A percentile compares a stretch with the other conserved stretches of the same genome.
Conservation (phyloP, 345 rosid genomes). For the Bretschneidera sinensis region DNA sequence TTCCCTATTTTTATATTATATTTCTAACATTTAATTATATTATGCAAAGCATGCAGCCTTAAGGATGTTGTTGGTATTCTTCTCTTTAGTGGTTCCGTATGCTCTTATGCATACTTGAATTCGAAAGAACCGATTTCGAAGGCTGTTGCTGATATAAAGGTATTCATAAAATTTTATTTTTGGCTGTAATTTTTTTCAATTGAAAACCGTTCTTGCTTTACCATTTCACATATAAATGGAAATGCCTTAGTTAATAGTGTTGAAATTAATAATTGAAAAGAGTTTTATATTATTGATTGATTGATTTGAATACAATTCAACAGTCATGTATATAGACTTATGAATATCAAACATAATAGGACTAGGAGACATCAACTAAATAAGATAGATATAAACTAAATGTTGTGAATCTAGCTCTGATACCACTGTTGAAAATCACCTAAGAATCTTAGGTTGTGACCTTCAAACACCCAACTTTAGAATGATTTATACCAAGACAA, state of each 20-base stretch:
- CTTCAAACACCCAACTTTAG: too few relatives aligned
- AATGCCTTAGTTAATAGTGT: slow-evolving; percentile 1
- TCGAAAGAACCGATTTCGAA: slow-evolving; percentile 74
- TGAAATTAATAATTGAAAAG: too few relatives aligned
- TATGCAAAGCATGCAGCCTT: slow-evolving; percentile 54
- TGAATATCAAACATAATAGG: too few relatives aligned
- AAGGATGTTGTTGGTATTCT: slow-evolving; percentile 60
- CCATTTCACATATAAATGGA: neutral
- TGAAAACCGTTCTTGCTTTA: slow-evolving; percentile 4
- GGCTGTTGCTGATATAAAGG: slow-evolving; percentile 84
- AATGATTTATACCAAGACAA: too few relatives aligned
- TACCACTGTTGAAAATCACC: too few relatives aligned
- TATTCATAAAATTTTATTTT: slow-evolving; percentile 16
- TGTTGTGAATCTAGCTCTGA: too few relatives aligned
- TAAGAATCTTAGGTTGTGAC: too few relatives aligned
- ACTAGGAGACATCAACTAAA: too few relatives aligned
- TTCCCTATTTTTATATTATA: slow-evolving; percentile 6
- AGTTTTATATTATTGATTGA: too few relatives aligned
- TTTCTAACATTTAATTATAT: slow-evolving; percentile 25
- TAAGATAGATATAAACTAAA: too few relatives aligned
- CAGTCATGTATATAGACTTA: too few relatives aligned
- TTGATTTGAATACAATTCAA: too few relatives aligned
- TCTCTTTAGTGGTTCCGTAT: slow-evolving; percentile 55
- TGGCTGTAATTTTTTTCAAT: neutral
- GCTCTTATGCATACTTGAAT: slow-evolving; percentile 64